Conservation (phyloP, 768 basidiomycete species). For the Hericium coralloides region DNA sequence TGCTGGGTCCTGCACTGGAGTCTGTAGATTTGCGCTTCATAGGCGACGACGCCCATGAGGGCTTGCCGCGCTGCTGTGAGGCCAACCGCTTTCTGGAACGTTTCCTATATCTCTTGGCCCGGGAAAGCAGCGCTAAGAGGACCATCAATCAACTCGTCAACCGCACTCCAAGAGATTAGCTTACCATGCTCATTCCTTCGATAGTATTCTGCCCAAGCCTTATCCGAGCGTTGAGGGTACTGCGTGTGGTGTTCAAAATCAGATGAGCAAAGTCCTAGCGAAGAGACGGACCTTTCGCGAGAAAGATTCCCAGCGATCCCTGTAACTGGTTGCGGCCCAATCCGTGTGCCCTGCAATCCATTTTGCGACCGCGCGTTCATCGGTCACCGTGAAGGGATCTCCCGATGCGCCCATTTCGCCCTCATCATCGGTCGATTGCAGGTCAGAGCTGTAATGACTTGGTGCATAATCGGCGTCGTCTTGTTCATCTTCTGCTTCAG, state of each 20-base stretch:
- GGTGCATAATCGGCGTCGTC: constrained; percentile 17
- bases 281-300: not conserved
- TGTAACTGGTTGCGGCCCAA: not conserved
- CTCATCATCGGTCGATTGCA: not conserved
- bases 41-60: constrained; percentile 16
- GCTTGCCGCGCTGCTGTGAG: constrained; percentile 14
- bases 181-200: constrained; percentile 42
- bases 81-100: constrained; percentile 4
- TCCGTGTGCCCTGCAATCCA: not conserved
- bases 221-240: constrained; percentile 45
- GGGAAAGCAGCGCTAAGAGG: constrained; percentile 5
- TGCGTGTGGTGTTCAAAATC: constrained; percentile 14
- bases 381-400: not conserved
- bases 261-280: no score
- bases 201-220: constrained; percentile 57
- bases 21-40: constrained; percentile 3
- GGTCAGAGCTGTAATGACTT: not conserved
- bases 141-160: not conserved
- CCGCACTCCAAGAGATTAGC: not conserved
- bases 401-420: not conserved
- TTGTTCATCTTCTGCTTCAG: constrained; percentile 27
- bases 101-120: constrained; percentile 20
- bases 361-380: not conserved
- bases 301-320: not conserved
- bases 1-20: not conserved